Evolutionary conservation across 306 rosid genomes (phyloP).

Genomic region (Biancaea sappan): DNA sequence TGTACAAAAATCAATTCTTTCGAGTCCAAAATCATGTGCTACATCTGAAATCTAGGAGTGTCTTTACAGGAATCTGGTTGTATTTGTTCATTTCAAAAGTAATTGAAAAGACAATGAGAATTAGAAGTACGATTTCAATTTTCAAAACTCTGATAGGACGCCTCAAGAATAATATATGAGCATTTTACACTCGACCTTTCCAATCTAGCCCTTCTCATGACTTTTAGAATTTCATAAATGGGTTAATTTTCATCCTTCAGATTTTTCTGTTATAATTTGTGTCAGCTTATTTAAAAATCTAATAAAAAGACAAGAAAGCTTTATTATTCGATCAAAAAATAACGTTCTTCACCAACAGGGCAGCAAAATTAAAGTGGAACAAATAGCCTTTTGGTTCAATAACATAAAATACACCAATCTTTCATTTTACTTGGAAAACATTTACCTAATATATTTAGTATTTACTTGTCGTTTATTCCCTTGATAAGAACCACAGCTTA

Average conservation of each 20-base stretch:
- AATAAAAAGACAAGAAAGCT: background rate
- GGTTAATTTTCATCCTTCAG: background rate
- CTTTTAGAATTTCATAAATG: background rate
- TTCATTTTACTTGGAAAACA: background rate
- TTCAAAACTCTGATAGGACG: too few relatives aligned
- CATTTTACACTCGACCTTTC: background rate
- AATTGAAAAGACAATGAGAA: background rate
- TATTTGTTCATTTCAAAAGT: background rate
- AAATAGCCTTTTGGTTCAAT: background rate
- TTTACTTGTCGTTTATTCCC: background rate
- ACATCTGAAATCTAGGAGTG: background rate
- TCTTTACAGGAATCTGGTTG: background rate
- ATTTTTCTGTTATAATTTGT: background rate
- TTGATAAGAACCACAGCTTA: background rate
- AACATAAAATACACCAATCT: background rate
- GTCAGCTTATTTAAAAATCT: background rate
- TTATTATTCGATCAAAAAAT: too few relatives aligned
- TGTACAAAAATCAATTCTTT: too few relatives aligned
- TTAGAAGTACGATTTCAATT: too few relatives aligned
- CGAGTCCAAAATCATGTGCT: too few relatives aligned
- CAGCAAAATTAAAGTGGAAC: too few relatives aligned
- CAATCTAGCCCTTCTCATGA: background rate
- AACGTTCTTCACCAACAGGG: too few relatives aligned
- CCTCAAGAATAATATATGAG: too few relatives aligned
- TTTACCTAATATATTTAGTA: background rate